These are phyloP conservation scores for Saccharomyces hybrid DNA, from an alignment of 1,139 yeast genomes.

Conservation along the genomic window DNA sequence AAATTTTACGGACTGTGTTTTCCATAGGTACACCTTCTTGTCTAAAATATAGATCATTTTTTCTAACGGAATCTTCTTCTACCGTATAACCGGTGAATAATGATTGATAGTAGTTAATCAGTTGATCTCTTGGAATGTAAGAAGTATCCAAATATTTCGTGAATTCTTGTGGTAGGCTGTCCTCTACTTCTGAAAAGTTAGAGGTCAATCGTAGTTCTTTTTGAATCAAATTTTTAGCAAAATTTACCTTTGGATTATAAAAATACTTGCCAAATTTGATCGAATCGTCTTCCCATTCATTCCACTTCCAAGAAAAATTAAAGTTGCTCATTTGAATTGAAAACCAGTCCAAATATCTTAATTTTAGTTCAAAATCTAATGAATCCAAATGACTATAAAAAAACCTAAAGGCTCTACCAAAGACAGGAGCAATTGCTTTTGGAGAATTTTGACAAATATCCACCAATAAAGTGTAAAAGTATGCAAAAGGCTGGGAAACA, in stretches of 20 bases:
- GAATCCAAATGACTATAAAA: constrained; percentile 62
- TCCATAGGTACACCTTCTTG: constrained; percentile 32
- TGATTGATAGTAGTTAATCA: constrained; percentile 33
- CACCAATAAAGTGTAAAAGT: constrained; percentile 79
- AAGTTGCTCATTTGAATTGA: constrained; percentile 89
- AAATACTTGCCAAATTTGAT: constrained; percentile 31
- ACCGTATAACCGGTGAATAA: constrained; percentile 26
- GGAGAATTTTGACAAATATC: constrained; percentile 85
- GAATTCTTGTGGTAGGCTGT: constrained; percentile 72
- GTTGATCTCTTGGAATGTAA: constrained; percentile 34
- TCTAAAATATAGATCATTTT: constrained; percentile 30
- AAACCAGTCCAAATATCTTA: constrained; percentile 84
- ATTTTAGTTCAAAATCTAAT: constrained; percentile 69
- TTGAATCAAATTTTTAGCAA: constrained; percentile 70
- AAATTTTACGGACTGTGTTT: constrained; percentile 28
- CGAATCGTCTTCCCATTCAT: constrained; percentile 75
- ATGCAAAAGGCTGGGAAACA: constrained; percentile 60
- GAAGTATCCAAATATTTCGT: constrained; percentile 53
- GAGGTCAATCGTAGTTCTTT: constrained; percentile 78
- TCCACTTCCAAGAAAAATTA: constrained; percentile 97
- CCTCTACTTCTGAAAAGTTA: constrained; percentile 59
- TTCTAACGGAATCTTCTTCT: constrained; percentile 22
- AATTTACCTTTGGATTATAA: constrained; percentile 67
- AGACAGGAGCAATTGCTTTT: constrained; percentile 87
- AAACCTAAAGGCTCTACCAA: constrained; percentile 87